Evolutionary conservation across 2,329 filamentous ascomycete species (phyloP), one percentile per base, ranked within the genome.

Genomic region (Colletotrichum sp.): DNA sequence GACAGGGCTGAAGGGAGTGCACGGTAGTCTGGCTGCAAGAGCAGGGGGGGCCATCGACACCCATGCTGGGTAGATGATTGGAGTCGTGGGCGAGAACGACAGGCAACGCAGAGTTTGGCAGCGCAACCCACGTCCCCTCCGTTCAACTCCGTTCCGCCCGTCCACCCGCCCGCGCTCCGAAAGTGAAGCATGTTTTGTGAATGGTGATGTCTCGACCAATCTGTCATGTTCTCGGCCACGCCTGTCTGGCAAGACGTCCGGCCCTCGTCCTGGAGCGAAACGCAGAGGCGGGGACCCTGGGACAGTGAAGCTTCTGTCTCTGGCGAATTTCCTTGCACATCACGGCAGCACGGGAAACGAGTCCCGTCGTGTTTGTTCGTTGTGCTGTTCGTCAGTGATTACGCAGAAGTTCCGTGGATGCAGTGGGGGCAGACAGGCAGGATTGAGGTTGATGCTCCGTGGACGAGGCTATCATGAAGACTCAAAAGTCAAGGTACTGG

Each of bases 221-320:
- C 34, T 28, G 28, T 32, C 36, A 32, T 26, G 34, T 62, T 49
- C 62, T 55, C 36, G 52, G 68, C 68, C 62, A 52, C 21, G 68
- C 39, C 52, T 57, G 34, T 71, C 18, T 30, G 26, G 34, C 15
- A 16, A 30, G 24, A 44, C 57, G 26, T 64, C 60, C 21, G 60
- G 32, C 28, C 72, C 62, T 72, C 62, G 15, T 28, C 63, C 21
- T 67, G 69, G 67, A 67, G 72, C 72, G 69, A 68, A 72, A 71
- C 62, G 55, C 60, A n/a, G 8, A 15, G 21, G 72, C 67, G 60
- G 68, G 66, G 72, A 39, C 52, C 60, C 68, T n/a, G 34, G 52
- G 15, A 18, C 4, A 32, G 21, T 52, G 26, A 64, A n/a, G 32
- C 16, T 67, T 34, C 32, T 24, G 60, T 21, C 30, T 36, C 21